These are phyloP conservation scores for Pythium rhizo-oryzae DNA, from an alignment of 352 stramenopile species.

Conservation along the genomic window DNA sequence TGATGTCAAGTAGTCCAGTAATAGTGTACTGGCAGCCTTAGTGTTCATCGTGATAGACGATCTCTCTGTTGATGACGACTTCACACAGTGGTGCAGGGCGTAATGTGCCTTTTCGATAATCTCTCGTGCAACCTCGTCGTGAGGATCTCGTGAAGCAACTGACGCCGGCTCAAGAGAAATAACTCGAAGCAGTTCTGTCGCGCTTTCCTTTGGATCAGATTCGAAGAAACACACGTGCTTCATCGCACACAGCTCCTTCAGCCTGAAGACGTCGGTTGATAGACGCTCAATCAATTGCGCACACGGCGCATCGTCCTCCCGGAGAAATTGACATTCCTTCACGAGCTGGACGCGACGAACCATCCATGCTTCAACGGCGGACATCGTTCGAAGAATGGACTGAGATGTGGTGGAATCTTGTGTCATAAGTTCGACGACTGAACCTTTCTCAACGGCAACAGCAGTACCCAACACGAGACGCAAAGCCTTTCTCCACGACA, in stretches of 20 bases:
- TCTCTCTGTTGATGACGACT: background rate
- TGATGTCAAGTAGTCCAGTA: conserved; percentile 17
- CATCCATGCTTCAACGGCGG: conserved; percentile 66
- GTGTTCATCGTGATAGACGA: background rate
- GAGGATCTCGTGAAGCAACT: background rate
- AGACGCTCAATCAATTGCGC: conserved; percentile 62
- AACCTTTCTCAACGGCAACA: background rate
- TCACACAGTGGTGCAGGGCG: background rate
- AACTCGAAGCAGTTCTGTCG: conserved; percentile 41
- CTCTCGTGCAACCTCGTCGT: conserved; percentile 5
- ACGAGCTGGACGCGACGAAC: conserved; percentile 60
- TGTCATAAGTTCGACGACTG: background rate
- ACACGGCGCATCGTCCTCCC: conserved; percentile 40
- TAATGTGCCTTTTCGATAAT: conserved; percentile 16
- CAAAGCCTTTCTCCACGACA: conserved; percentile 11
- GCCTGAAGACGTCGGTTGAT: conserved; percentile 43
- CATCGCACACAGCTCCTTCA: conserved; percentile 55
- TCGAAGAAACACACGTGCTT: conserved; percentile 46
- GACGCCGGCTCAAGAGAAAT: conserved; percentile 20
- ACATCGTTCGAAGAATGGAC: conserved; percentile 38
- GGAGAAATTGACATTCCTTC: conserved; percentile 64
- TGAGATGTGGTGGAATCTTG: background rate
- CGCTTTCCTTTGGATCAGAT: conserved; percentile 38
- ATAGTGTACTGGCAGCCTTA: background rate
- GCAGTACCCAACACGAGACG: conserved; percentile 10